These are phyloP conservation scores for Phytophthora idaei DNA, from an alignment of 352 stramenopile genomes.

Conservation along the genomic window DNA sequence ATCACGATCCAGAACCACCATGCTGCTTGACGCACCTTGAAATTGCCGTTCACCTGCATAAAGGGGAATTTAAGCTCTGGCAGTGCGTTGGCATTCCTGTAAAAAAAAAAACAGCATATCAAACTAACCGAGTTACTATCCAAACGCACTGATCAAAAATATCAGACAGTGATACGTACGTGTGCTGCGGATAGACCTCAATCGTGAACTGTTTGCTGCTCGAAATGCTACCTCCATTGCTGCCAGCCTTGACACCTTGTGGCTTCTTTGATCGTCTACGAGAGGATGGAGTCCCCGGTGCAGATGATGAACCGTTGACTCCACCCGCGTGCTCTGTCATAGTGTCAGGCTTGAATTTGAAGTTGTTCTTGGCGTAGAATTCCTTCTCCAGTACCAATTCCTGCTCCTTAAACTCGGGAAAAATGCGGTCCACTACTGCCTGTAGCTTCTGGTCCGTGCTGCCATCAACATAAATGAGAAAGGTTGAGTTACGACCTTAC, in stretches of 20 bases:
- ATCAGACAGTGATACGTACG: constrained; percentile 25
- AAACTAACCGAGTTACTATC: background rate
- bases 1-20: background rate
- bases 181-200: constrained; percentile 50
- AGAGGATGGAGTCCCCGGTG: constrained; percentile 10
- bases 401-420: constrained; percentile 62
- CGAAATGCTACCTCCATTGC: constrained; percentile 1
- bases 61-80: constrained; percentile 47
- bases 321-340: constrained; percentile 1
- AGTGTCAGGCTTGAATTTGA: constrained; percentile 51
- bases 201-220: constrained; percentile 39
- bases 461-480: background rate
- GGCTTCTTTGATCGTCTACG: constrained; percentile 17
- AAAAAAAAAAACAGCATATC: background rate
- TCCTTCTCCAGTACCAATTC: constrained; percentile 54
- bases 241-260: constrained; percentile 1
- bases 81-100: constrained; percentile 34
- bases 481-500: background rate
- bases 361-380: constrained; percentile 70
- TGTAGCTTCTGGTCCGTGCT: constrained; percentile 80
- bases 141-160: background rate
- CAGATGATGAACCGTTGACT: constrained; percentile 13
- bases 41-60: constrained; percentile 65
- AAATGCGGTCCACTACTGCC: constrained; percentile 77
- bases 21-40: constrained; percentile 45